Base-by-base conservation (phyloP, 305 asterid species). In the Ilex paraguariensis region DNA sequence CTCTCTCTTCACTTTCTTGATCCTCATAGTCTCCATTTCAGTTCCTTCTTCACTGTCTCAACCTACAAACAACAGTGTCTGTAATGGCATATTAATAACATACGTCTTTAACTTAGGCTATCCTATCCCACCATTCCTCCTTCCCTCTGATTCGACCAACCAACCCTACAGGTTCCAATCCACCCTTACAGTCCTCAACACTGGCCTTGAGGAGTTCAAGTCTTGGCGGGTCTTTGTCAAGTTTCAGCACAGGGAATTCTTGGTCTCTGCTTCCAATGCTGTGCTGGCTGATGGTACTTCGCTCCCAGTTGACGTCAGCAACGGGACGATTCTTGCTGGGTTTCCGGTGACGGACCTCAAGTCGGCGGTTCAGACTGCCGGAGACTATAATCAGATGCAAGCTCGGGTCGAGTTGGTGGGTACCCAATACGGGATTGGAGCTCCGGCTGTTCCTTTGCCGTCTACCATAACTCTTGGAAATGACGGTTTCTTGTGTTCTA, bases 151-250 rank as follows among this genome's bases (percentile, higher is more conserved):
- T 57, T 74, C 75, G 30, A 55, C 31, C 49, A 65, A 72, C 49
- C 96, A 88, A 70, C 81, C 90, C 12, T 86, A 84, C 84, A 78
- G 83, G 33, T 88, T 88, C 71, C 66, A 52, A 33, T 84, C 96
- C 7, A 83, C 73, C 28, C 70, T 88, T 49, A 74, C 79, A 14
- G 73, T 86, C 13, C 79, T 67, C 51, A 86, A 88, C 70, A 77
- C 82, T 59, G 91, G 87, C 10, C 80, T 62, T 8, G 67, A 21
- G 40, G 82, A 82, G 67, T 81, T 84, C 31, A 79, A 78, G 66
- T 66, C 81, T n/a, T 88, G 96, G 96, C 81, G 71, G 72, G 88
- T 79, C 60, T 88, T 84, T 59, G 91, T 86, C 45, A 91, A 91
- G 44, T 88, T 88, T 72, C 69, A 71, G 36, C 81, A 84, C 62